Evolutionary conservation across 75 land plant species (phyloP), one percentile per base, ranked within the genome.

Genomic region (Pinus tabuliformis): DNA sequence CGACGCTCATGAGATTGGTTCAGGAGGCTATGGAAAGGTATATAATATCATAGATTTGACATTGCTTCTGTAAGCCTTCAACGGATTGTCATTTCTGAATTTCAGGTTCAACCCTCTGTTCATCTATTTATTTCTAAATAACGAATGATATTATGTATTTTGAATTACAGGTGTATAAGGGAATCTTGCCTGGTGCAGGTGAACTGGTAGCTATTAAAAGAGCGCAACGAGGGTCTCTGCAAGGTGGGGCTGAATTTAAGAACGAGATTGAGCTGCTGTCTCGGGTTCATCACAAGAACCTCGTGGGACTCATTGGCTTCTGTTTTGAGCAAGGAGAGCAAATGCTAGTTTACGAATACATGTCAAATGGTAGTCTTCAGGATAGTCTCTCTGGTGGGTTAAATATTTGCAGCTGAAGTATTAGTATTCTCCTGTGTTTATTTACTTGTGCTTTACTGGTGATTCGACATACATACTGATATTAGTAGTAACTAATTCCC

Each of bases 21-120:
- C 86, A 9, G 98, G 98, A 57, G 98, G 98, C 56, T 95, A 91
- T 80, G 98, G 98, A 57, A 95, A 91, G 92, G 98, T 94, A 68
- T 94, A 68, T 62, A 39, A 9, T 26, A 24, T 28, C 13, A 15
- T 78, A 76, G 11, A 21, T 3, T 36, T 61, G 6, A 6, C 73
- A 58, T 62, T 33, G 18, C 76, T 62, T 56, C 28, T 24, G 68
- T 70, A 28, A 39, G 37, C 21, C 72, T 70, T 28, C 17, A 56
- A 74, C 61, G 11, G 21, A 22, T 56, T 18, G 7, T 74, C 21
- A 17, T 33, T 52, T 16, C 62, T 33, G 70, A 22, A 5, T 36
- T 59, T 28, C 28, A 5, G 30, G 26, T 30, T 14, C 37, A 42
- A 7, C 36, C 42, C 76, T 17, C 58, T 20, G 17, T 21, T 30